Evolutionary conservation across 176 grass and related monocot genomes (phyloP), one percentile per base, ranked within the genome.

Genomic region (Rhynchospora pubera): DNA sequence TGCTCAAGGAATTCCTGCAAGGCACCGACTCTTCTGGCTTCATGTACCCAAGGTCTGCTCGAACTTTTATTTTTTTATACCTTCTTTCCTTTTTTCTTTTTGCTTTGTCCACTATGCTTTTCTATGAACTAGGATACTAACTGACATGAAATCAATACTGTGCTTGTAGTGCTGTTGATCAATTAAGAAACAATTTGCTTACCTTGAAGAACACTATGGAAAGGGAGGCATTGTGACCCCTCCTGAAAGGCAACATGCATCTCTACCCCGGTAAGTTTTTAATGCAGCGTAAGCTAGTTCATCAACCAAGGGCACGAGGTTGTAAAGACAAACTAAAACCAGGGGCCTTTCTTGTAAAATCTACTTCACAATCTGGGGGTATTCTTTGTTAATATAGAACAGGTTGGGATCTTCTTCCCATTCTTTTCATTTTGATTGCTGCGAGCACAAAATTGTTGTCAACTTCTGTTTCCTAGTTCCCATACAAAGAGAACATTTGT

Each of bases 131-230:
- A 39, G 34, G 34, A 39, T 39, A 39, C 34, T 39, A 39, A 39
- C 34, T 39, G 34, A 3, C 34, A 39, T 39, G 34, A 39, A 39
- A 39, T 39, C 34, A 39, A 12, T 28, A 51, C 39, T 81, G 7
- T 61, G 60, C 68, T 89, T 87, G 73, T 86, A 98, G 96, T 90
- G 92, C 96, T 30, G 87, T 98, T 28, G 96, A 98, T 80, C 90
- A 98, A 79, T 98, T 65, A 94, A 90, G 70, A 94, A 93, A 70
- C 96, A 94, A 78, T 98, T 94, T 84, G 79, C 89, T 55, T 93
- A 91, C 68, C 96, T 98, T 83, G 96, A 98, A 86, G 95, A 97
- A 79, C 91, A 98, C 69, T 92, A 94, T 83, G 90, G 89, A 44
- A 94, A 98, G 81, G 91, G 89, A 82, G 91, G 87, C 43, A 84